Evolutionary conservation across 2,329 filamentous ascomycete genomes (phyloP).

Genomic region (Alternaria solani): DNA sequence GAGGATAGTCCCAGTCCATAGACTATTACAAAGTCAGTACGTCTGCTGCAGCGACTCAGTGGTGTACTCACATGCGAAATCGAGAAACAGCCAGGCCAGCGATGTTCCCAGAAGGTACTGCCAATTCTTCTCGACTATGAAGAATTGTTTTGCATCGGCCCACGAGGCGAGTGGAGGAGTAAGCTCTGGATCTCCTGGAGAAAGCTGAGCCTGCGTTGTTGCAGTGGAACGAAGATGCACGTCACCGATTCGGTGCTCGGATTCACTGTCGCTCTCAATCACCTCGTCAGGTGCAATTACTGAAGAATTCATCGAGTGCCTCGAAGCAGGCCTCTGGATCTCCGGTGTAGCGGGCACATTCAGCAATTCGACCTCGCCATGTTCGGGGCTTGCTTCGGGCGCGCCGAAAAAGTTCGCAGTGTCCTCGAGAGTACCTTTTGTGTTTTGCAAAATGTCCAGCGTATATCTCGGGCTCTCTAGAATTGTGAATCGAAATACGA

Average conservation of each 20-base stretch:
- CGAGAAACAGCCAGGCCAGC: slow-evolving; percentile 46
- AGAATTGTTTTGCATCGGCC: slow-evolving; percentile 44
- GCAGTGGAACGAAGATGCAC: slow-evolving; percentile 12
- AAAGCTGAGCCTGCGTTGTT: slow-evolving; percentile 15
- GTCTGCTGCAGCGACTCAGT: neutral
- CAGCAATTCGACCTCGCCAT: slow-evolving; percentile 42
- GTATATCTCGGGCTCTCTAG: slow-evolving; percentile 53
- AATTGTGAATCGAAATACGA: slow-evolving; percentile 52
- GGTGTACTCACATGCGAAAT: slow-evolving; percentile 41
- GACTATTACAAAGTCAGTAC: slow-evolving; percentile 18
- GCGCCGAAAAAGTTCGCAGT: slow-evolving; percentile 44
- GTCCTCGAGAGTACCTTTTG: slow-evolving; percentile 42
- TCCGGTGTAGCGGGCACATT: slow-evolving; percentile 11
- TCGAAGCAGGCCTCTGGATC: slow-evolving; percentile 4
- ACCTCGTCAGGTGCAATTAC: slow-evolving; percentile 41
- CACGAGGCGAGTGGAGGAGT: slow-evolving; percentile 50
- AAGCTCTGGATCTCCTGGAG: slow-evolving; percentile 56
- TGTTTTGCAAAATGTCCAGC: slow-evolving; percentile 51
- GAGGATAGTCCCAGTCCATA: slow-evolving; percentile 49
- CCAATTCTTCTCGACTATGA: slow-evolving; percentile 49
- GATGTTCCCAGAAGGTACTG: slow-evolving; percentile 49
- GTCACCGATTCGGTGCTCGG: slow-evolving; percentile 25
- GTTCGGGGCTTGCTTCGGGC: slow-evolving; percentile 34
- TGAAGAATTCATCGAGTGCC: slow-evolving; percentile 31
- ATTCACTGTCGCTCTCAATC: slow-evolving; percentile 38